Base-by-base conservation (phyloP, 768 basidiomycete genomes). In the Pulveroboletus ravenelii region DNA sequence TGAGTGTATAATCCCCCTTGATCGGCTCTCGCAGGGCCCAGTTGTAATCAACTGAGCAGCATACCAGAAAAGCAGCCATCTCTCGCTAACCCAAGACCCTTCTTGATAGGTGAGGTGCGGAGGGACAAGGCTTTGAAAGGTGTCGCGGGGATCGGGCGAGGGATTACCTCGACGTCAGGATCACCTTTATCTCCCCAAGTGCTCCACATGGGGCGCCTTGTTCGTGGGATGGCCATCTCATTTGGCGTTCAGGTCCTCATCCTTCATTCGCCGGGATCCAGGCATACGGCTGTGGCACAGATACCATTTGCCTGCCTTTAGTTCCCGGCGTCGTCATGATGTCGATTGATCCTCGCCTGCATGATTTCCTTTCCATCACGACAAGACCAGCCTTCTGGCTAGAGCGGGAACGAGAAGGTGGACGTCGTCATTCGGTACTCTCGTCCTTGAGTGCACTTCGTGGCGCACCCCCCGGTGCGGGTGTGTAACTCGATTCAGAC, bases 1-100 rank as follows among this genome's bases (percentile, higher is more conserved):
- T 84, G 85, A 86, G 83, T 68, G 78, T 80, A 62, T 52, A 79
- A 70, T 79, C 80, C 78, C 76, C 77, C 75, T 74, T 50, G 78
- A 80, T 76, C 59, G 81, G 70, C 77, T 72, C 79, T 80, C 75
- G 80, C 78, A 58, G 84, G 73, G 77, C 68, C 80, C 72, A 70
- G 76, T 70, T 70, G 68, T 77, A 77, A 84, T 61, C 64, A 59
- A 71, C 74, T 72, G 71, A 79, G 76, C 77, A 75, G 68, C 80
- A 77, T 78, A 87, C 81, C 82, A 84, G 84, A 83, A 78, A 87
- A 68, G 55, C 72, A 69, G 58, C 61, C 6, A 25, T 58, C 51
- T 56, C 52, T 61, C 60, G 54, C 53, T 54, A 54, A 68, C 58
- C 73, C 54, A 76, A 77, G 78, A 80, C 71, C 70, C 68, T 71